phyloP scores from a whole-genome alignment of 2,329 filamentous ascomycete genomes.

The Arachnomyces sp. region DNA sequence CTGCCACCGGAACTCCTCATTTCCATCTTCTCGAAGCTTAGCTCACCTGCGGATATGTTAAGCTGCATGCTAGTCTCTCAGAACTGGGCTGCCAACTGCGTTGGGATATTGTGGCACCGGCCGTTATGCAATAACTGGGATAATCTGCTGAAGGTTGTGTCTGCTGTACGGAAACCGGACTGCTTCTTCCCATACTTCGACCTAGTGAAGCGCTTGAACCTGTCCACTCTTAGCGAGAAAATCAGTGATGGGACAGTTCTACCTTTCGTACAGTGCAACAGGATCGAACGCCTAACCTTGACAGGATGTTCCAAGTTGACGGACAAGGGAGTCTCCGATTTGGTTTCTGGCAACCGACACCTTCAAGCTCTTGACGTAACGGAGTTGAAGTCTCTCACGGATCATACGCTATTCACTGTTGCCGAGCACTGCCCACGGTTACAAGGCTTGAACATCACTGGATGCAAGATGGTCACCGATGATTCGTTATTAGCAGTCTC shows the following conservation, averaged over 20 bases:
- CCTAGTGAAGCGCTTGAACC: constrained; percentile 84
- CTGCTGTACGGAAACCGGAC: constrained; percentile 61
- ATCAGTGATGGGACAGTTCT: constrained; percentile 85
- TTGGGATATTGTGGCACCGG: constrained; percentile 89
- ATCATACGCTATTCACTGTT: constrained; percentile 67
- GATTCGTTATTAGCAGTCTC: constrained; percentile 76
- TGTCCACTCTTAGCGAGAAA: constrained; percentile 65
- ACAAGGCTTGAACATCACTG: constrained; percentile 88
- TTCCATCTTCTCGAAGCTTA: constrained; percentile 78
- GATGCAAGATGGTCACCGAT: constrained; percentile 75
- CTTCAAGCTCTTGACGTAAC: constrained; percentile 88
- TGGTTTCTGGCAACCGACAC: constrained; percentile 70
- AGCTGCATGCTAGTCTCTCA: constrained; percentile 92
- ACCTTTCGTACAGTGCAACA: constrained; percentile 74
- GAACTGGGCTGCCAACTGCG: constrained; percentile 83
- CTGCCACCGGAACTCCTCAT: constrained; percentile 94
- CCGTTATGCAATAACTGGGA: constrained; percentile 82
- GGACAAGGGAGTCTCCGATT: constrained; percentile 69
- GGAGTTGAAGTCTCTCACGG: constrained; percentile 68
- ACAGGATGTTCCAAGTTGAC: constrained; percentile 82
- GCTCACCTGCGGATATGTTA: constrained; percentile 64
- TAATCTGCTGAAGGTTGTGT: constrained; percentile 71
- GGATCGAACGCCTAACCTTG: constrained; percentile 84
- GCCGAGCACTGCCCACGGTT: constrained; percentile 74
- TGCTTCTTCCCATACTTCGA: constrained; percentile 84